phyloP scores from a whole-genome alignment of 495 filamentous ascomycete genomes.

The Barbatosphaeria neglecta region DNA sequence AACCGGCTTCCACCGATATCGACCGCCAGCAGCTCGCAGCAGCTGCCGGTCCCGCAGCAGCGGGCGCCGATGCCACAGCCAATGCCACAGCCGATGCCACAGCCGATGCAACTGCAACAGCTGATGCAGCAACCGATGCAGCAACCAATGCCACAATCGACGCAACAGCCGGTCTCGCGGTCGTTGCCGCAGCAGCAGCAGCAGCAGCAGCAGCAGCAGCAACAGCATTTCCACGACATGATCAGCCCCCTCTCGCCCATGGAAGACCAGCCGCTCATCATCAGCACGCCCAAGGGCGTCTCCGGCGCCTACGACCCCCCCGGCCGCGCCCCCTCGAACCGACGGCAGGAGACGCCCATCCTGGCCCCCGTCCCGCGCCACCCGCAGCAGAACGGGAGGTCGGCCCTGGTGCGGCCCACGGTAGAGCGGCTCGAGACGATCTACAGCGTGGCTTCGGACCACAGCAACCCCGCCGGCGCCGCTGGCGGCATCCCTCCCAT shows the following conservation, averaged over 20 bases:
- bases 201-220: not conserved
- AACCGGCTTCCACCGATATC: constrained; percentile 10
- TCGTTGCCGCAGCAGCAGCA: no score
- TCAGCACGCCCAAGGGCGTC: constrained; percentile 35
- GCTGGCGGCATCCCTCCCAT: not conserved
- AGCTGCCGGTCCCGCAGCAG: constrained; percentile 3
- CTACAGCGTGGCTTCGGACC: constrained; percentile 61
- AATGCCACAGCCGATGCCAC: constrained; percentile 1
- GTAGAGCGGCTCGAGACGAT: constrained; percentile 68
- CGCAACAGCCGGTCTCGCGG: no score
- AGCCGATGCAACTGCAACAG: constrained; percentile 7
- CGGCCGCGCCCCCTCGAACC: constrained; percentile 12
- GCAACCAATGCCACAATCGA: no score
- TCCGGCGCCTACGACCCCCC: constrained; percentile 29
- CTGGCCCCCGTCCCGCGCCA: constrained; percentile 30
- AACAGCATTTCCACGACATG: not conserved
- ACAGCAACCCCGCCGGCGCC: constrained; percentile 55
- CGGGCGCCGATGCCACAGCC: not conserved
- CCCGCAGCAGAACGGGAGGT: constrained; percentile 24
- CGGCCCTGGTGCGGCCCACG: constrained; percentile 29
- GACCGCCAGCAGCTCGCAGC: constrained; percentile 14
- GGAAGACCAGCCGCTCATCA: constrained; percentile 34
- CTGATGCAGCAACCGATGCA: not conserved
- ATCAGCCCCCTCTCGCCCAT: constrained; percentile 5
- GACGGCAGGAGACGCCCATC: constrained; percentile 20